Base-by-base conservation (phyloP, 805 yeast genomes). In the Martiniozyma abietophila region DNA sequence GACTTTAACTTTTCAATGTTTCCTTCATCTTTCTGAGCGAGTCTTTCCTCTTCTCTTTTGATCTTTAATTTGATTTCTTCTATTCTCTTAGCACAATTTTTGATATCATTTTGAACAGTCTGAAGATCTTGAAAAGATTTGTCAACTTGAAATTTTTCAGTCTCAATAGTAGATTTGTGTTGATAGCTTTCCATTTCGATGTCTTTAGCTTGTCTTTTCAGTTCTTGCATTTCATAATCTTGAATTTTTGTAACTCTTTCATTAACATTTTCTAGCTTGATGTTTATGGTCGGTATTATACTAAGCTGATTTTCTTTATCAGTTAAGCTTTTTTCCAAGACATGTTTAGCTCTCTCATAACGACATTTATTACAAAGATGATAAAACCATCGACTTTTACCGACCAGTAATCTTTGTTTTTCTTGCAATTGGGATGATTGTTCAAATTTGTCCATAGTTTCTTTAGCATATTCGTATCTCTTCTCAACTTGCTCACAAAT, bases 311-410 rank as follows among this genome's bases (percentile, higher is more conserved):
- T n/a, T n/a, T n/a, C n/a, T n/a, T n/a, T n/a, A n/a, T n/a, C n/a
- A n/a, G n/a, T n/a, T n/a, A n/a, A n/a, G n/a, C n/a, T n/a, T n/a
- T n/a, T n/a, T n/a, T n/a, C n/a, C n/a, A n/a, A n/a, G n/a, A n/a
- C n/a, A n/a, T n/a, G n/a, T n/a, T n/a, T n/a, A n/a, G n/a, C n/a
- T n/a, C 32, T 29, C 14, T 34, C 29, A 12, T 34, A 29, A 12
- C 29, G 20, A 11, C 24, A 29, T 17, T 29, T 29, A 16, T 34
- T 25, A 22, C 28, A 29, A 6, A 34, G 17, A 29, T 34, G 22
- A 17, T 19, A 29, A 31, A 69, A 49, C 75, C 76, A 72, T 16
- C 64, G 45, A 18, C 63, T 56, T 43, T 69, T 71, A 10, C 74
- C 78, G 29, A 67, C 63, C 3, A 67, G 40, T 25, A 59, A 31